phyloP scores from a whole-genome alignment of 2,329 filamentous ascomycete genomes.

The Xylaria multiplex region DNA sequence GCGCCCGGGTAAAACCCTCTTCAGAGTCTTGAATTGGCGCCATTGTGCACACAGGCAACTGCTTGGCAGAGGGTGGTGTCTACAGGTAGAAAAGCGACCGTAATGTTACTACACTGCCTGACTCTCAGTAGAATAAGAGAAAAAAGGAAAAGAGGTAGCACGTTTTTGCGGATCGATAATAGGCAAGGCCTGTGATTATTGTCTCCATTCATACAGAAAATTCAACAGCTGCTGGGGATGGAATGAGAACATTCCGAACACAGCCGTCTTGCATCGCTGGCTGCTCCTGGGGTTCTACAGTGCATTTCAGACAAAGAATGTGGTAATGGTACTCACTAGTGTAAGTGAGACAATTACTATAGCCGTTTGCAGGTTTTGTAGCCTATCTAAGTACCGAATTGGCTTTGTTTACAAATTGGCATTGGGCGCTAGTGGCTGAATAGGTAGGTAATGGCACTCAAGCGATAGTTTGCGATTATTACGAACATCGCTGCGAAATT shows the following conservation, averaged over 20 bases:
- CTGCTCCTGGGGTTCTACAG: constrained; percentile 37
- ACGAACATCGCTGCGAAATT: background rate
- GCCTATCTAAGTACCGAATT: constrained; percentile 21
- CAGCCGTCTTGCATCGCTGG: constrained; percentile 20
- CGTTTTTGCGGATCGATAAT: constrained; percentile 26
- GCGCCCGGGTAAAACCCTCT: background rate
- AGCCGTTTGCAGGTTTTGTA: constrained; percentile 45
- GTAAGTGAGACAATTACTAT: constrained; percentile 39
- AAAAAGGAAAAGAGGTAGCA: constrained; percentile 23
- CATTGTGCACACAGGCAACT: constrained; percentile 22
- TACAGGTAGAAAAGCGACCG: constrained; percentile 3
- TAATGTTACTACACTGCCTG: constrained; percentile 17
- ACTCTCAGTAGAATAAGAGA: constrained; percentile 18
- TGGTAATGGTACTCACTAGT: constrained; percentile 20
- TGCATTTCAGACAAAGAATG: constrained; percentile 45
- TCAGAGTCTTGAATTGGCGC: constrained; percentile 19
- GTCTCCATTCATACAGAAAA: constrained; percentile 40
- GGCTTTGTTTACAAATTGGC: constrained; percentile 34
- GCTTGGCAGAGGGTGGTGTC: constrained; percentile 6
- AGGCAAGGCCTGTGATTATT: constrained; percentile 34
- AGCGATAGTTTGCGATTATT: background rate
- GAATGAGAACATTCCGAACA: constrained; percentile 42
- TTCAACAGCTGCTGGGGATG: constrained; percentile 35
- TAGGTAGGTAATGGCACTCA: background rate
- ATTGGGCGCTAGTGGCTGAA: constrained; percentile 14